These are phyloP conservation scores for Punica granatum DNA, from an alignment of 345 rosid species.

Conservation along the genomic window DNA sequence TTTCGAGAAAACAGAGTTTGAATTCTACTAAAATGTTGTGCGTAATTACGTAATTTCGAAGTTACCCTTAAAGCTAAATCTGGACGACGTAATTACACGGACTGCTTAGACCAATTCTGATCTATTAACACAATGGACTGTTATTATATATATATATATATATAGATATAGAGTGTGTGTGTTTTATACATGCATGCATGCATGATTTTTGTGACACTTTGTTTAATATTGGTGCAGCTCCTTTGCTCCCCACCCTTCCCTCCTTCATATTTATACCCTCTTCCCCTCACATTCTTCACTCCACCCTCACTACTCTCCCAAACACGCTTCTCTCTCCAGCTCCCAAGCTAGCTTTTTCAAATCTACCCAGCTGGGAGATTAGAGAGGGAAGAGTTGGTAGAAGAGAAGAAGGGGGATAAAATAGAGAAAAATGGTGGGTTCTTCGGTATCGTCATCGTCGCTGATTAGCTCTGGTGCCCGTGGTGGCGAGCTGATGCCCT, in stretches of 20 bases:
- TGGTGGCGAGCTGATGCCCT: constrained; percentile 41
- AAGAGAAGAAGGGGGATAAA: background rate
- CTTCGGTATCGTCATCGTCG: background rate
- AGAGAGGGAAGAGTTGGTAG: background rate
- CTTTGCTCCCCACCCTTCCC: background rate
- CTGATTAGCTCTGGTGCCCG: background rate
- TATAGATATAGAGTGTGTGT: background rate
- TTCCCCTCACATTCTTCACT: background rate
- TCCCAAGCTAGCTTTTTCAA: too few relatives aligned
- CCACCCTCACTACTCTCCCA: background rate
- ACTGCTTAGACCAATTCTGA: too few relatives aligned
- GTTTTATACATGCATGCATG: background rate
- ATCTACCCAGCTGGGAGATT: background rate
- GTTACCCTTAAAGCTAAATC: too few relatives aligned
- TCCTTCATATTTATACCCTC: background rate
- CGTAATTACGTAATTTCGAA: too few relatives aligned
- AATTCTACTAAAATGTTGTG: too few relatives aligned
- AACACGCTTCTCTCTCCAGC: background rate
- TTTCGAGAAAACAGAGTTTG: too few relatives aligned
- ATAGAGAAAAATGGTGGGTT: background rate
- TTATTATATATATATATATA: too few relatives aligned
- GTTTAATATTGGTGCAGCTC: background rate
- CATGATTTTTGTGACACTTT: background rate
- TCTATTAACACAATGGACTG: too few relatives aligned
- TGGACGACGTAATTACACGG: too few relatives aligned